Percentiles rank a stretch among this genome's conserved stretches.
These are phyloP conservation scores for Lasiosphaeria hispida DNA, from an alignment of 495 filamentous ascomycete species.

Conservation along the genomic window DNA sequence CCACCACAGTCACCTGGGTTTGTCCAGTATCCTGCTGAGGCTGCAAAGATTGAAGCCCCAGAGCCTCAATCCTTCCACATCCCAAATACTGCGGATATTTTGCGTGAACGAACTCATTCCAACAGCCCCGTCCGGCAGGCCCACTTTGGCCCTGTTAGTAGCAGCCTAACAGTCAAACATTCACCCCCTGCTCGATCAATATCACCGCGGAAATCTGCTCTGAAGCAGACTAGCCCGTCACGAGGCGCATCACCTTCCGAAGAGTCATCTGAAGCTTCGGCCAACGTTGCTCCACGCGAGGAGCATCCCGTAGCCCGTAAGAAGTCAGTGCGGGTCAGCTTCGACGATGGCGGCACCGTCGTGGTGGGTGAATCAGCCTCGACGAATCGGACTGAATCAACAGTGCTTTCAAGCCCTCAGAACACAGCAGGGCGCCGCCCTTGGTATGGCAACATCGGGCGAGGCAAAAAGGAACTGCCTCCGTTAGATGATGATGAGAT, in stretches of 20 bases:
- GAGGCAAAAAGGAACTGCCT: constrained; percentile 44
- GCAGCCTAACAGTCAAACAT: constrained; percentile 61
- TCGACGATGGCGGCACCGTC: constrained; percentile 64
- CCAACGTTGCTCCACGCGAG: constrained; percentile 36
- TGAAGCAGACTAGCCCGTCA: constrained; percentile 64
- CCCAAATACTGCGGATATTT: constrained; percentile 2
- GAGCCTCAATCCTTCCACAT: not conserved
- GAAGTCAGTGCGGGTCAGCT: constrained; percentile 77
- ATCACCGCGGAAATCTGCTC: constrained; percentile 81
- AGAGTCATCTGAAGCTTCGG: constrained; percentile 40
- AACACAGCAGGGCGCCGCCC: constrained; percentile 41
- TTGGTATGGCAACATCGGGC: constrained; percentile 56
- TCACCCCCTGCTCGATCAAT: constrained; percentile 75
- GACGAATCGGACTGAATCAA: constrained; percentile 49
- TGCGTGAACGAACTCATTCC: constrained; percentile 32
- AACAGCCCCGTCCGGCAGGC: constrained; percentile 55
- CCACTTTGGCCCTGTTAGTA: constrained; percentile 61
- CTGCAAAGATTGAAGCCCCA: too few species aligned
- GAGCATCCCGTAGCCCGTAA: constrained; percentile 58
- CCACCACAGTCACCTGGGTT: too few species aligned
- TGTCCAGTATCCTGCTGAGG: too few species aligned
- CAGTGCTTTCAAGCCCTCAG: constrained; percentile 50
- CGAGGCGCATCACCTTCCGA: constrained; percentile 47
- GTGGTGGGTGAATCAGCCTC: constrained; percentile 60
- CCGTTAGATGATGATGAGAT: constrained; percentile 60